Evolutionary conservation across 352 stramenopile species (phyloP).

Genomic region (Blastocystis sp.): DNA sequence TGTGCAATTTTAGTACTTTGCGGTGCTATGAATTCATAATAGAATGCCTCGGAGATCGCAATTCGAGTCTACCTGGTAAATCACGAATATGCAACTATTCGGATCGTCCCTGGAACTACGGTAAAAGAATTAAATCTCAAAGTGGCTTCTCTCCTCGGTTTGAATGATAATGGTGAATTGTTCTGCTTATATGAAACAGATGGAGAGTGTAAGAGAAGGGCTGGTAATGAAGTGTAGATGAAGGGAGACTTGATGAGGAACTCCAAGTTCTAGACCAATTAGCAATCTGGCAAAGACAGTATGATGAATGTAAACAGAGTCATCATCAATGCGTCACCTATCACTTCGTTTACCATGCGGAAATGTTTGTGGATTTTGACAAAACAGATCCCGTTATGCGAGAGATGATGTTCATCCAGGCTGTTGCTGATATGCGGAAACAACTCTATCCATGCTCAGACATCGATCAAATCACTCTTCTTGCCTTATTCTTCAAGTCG

Average conservation of each 20-base stretch:
- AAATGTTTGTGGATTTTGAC: slow-evolving; percentile 37
- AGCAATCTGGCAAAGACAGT: slow-evolving; percentile 30
- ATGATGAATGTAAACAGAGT: not conserved
- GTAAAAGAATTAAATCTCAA: not conserved
- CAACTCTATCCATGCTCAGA: slow-evolving; percentile 22
- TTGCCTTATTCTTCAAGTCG: not conserved
- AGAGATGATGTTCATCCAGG: slow-evolving; percentile 38
- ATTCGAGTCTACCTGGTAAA: slow-evolving; percentile 37
- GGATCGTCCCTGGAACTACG: slow-evolving; percentile 11
- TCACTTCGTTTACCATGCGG: slow-evolving; percentile 14
- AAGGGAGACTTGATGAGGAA: slow-evolving; percentile 1
- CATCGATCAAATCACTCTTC: slow-evolving; percentile 38
- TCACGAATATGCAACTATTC: not conserved
- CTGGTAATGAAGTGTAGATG: not conserved
- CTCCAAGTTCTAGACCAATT: slow-evolving; percentile 33
- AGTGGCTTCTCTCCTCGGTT: not conserved
- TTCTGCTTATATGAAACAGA: slow-evolving; percentile 13
- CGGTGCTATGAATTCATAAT: not conserved
- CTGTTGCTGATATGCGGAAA: not conserved
- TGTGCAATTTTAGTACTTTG: slow-evolving; percentile 19
- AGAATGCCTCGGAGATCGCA: not conserved
- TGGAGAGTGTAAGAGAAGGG: not conserved
- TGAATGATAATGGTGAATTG: slow-evolving; percentile 4
- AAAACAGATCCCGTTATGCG: not conserved
- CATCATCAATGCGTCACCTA: not conserved